A percentile compares a stretch with the other conserved stretches of the same genome.
Evolutionary conservation across 306 rosid species (phyloP).

Genomic region (Fagus sylvatica): DNA sequence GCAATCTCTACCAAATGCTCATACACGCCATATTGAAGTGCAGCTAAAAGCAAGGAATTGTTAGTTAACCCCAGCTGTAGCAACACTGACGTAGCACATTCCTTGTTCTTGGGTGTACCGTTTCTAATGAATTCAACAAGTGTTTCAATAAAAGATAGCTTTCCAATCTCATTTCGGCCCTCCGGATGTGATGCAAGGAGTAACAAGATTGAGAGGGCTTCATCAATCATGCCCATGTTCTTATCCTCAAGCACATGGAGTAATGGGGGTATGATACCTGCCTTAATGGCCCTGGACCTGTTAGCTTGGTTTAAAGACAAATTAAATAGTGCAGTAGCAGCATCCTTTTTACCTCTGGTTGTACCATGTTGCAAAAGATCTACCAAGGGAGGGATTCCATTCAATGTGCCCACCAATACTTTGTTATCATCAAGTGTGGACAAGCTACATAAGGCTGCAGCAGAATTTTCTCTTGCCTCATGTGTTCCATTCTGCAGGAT

Average conservation of each 20-base stretch:
- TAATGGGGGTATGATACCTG: slow-evolving; percentile 66
- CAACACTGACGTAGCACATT: slow-evolving; percentile 78
- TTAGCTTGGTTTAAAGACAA: slow-evolving; percentile 61
- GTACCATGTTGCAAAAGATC: slow-evolving; percentile 58
- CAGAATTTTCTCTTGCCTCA: slow-evolving; percentile 81
- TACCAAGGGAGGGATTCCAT: slow-evolving; percentile 72
- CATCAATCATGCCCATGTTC: slow-evolving; percentile 77
- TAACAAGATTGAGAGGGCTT: slow-evolving; percentile 71
- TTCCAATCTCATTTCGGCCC: slow-evolving; percentile 64
- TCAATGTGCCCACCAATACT: slow-evolving; percentile 56
- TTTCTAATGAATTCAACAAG: slow-evolving; percentile 52
- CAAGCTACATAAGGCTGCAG: slow-evolving; percentile 79
- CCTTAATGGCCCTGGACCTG: slow-evolving; percentile 62
- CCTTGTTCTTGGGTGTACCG: slow-evolving; percentile 88
- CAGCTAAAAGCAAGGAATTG: slow-evolving; percentile 62
- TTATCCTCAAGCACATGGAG: slow-evolving; percentile 52
- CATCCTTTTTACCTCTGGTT: slow-evolving; percentile 81
- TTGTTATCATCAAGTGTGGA: slow-evolving; percentile 79
- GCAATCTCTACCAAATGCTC: slow-evolving; percentile 65
- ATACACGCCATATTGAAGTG: slow-evolving; percentile 77
- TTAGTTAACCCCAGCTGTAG: slow-evolving; percentile 65
- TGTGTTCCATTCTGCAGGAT: slow-evolving; percentile 59
- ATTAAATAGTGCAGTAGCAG: slow-evolving; percentile 77
- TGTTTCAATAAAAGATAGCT: slow-evolving; percentile 61
- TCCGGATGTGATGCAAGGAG: slow-evolving; percentile 67